Percentiles rank a stretch among this genome's conserved stretches.
These are phyloP conservation scores for Trapa bicornis DNA, from an alignment of 345 rosid genomes.

Conservation along the genomic window DNA sequence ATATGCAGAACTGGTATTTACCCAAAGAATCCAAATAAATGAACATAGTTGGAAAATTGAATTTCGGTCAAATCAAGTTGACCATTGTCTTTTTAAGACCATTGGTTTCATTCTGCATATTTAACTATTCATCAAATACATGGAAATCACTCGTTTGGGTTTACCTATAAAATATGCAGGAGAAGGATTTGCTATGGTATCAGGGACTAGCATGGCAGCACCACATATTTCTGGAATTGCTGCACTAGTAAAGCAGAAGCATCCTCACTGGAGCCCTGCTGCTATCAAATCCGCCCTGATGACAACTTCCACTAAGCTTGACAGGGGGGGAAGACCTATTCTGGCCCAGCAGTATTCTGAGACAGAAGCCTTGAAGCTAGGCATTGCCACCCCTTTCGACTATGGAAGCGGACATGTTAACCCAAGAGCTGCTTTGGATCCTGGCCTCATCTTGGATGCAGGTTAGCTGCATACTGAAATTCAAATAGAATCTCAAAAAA, in stretches of 20 bases:
- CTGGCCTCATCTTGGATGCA: slow-evolving; percentile 91
- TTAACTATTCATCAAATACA: not conserved
- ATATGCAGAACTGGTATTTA: too few species aligned
- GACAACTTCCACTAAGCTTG: slow-evolving; percentile 77
- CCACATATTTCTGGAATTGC: slow-evolving; percentile 99
- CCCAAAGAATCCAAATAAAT: too few species aligned
- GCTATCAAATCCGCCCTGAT: slow-evolving; percentile 90
- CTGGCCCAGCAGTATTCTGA: slow-evolving; percentile 88
- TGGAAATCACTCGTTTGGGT: not conserved
- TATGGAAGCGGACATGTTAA: slow-evolving; percentile 94
- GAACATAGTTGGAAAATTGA: too few species aligned
- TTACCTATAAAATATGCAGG: slow-evolving; percentile 32
- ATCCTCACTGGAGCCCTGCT: slow-evolving; percentile 96
- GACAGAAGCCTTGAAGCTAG: slow-evolving; percentile 62
- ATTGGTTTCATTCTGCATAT: too few species aligned
- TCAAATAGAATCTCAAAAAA: not conserved
- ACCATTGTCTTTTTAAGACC: not conserved
- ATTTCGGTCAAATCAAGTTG: not conserved
- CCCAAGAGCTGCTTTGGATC: slow-evolving; percentile 93
- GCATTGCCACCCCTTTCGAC: slow-evolving; percentile 82
- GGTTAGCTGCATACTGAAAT: slow-evolving; percentile 23
- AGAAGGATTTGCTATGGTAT: slow-evolving; percentile 88
- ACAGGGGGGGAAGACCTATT: slow-evolving; percentile 86
- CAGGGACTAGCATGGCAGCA: slow-evolving; percentile 99
- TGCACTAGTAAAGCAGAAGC: slow-evolving; percentile 93